phyloP scores from a whole-genome alignment of 805 yeast genomes.

The Cyberlindnera mississippiensis region DNA sequence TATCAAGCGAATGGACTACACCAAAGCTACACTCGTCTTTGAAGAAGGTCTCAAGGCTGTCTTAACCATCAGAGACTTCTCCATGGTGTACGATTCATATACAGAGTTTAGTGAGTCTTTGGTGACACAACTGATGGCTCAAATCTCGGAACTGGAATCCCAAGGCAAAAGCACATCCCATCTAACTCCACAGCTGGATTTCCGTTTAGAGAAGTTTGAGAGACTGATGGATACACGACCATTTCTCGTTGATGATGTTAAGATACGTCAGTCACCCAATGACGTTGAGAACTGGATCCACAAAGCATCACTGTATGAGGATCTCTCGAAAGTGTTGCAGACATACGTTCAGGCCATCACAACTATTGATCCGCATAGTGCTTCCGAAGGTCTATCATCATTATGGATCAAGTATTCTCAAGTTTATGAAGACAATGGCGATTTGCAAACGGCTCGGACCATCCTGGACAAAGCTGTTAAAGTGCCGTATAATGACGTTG shows the following conservation, averaged over 20 bases:
- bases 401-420: slow-evolving; percentile 72
- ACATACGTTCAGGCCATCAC: slow-evolving; percentile 65
- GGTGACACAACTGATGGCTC: slow-evolving; percentile 25
- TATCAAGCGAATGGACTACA: slow-evolving; percentile 32
- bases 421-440: slow-evolving; percentile 53
- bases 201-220: slow-evolving; percentile 47
- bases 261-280: slow-evolving; percentile 57
- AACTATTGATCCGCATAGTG: slow-evolving; percentile 57
- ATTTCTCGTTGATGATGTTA: slow-evolving; percentile 60
- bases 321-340: slow-evolving; percentile 42
- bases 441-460: slow-evolving; percentile 54
- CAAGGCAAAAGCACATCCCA: slow-evolving; percentile 14
- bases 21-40: slow-evolving; percentile 39
- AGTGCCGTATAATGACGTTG: slow-evolving; percentile 60
- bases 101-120: slow-evolving; percentile 55
- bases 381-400: slow-evolving; percentile 43
- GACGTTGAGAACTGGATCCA: slow-evolving; percentile 67
- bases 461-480: slow-evolving; percentile 61
- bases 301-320: slow-evolving; percentile 44
- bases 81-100: slow-evolving; percentile 57
- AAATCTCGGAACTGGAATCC: slow-evolving; percentile 10
- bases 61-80: slow-evolving; percentile 56
- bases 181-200: slow-evolving; percentile 35
- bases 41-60: slow-evolving; percentile 46
- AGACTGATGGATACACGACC: slow-evolving; percentile 52